Base-by-base conservation (phyloP, 441 rosid species). In the Populus hybrid region DNA sequence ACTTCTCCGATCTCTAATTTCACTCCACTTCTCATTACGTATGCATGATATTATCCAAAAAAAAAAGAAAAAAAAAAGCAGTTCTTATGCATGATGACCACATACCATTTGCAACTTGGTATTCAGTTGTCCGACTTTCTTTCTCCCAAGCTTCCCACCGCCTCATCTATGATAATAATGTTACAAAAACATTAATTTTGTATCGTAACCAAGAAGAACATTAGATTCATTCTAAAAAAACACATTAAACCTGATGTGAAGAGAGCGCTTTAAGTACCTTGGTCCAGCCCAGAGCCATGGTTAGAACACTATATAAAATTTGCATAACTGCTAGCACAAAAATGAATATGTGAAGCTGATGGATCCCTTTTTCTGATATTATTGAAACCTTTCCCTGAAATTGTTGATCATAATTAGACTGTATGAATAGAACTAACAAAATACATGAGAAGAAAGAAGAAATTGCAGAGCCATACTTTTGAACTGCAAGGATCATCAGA, bases 251-350 rank as follows among this genome's bases (percentile, higher is more conserved):
- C 59, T 50, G 59, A 16, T 50, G 59, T 50, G n/a, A 50, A 50
- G n/a, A 50, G n/a, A 50, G 59, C 20, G 20, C 16, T 6, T 50
- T 16, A 50, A 16, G 28, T 81, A 92, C 94, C 94, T 90, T 89
- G 65, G 89, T 90, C 79, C 93, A 87, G 71, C 93, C 94, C 53
- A 90, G 42, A 50, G 88, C 89, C 90, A 90, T 78, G 5, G 94
- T 89, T 23, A 84, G 80, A 71, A 89, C 86, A 82, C 88, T 82
- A 69, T 82, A 92, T 38, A 88, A 84, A 77, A 89, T 84, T 64
- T 92, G 97, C 89, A 84, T 88, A 34, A 86, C 90, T 2, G 97
- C 97, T 73, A 92, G 77, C 72, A 87, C 91, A 66, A 89, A 92
- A 12, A 92, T 79, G 80, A 92, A 88, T 82, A 81, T 85, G 76